phyloP scores from a whole-genome alignment of 768 basidiomycete genomes.

The Trametopsis cervina region DNA sequence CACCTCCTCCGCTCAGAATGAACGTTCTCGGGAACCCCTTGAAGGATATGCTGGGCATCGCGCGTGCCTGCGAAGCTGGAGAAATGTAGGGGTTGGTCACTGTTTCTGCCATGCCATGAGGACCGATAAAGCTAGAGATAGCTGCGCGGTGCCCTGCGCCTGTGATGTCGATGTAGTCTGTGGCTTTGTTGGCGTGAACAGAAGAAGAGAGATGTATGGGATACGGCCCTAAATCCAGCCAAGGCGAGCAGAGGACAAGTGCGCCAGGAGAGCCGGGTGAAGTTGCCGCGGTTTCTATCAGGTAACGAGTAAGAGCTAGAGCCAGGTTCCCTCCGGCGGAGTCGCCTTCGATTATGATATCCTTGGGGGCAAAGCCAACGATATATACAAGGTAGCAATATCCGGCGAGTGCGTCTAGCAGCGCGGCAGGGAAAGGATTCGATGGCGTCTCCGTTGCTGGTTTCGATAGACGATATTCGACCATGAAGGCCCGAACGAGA shows the following conservation, averaged over 20 bases:
- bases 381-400: slow-evolving; percentile 42
- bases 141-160: neutral
- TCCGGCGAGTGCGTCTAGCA: slow-evolving; percentile 45
- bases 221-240: slow-evolving; percentile 31
- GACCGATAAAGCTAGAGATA: slow-evolving; percentile 4
- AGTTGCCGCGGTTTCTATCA: slow-evolving; percentile 21
- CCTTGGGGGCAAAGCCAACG: slow-evolving; percentile 32
- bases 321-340: slow-evolving; percentile 51
- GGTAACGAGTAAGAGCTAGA: slow-evolving; percentile 31
- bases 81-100: slow-evolving; percentile 4
- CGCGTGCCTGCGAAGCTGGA: slow-evolving; percentile 1
- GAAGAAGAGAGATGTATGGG: neutral
- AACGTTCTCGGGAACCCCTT: slow-evolving; percentile 26
- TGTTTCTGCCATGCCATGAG: neutral
- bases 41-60: slow-evolving; percentile 10
- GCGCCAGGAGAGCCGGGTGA: neutral
- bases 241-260: slow-evolving; percentile 45
- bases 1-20: slow-evolving; percentile 24
- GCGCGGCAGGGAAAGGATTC: slow-evolving; percentile 45
- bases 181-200: neutral
- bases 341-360: slow-evolving; percentile 45
- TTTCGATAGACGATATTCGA: slow-evolving; percentile 42
- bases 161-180: neutral
- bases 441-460: slow-evolving; percentile 18
- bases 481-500: slow-evolving; percentile 26